Base-by-base conservation (phyloP, 2,329 filamentous ascomycete genomes). In the Claviceps digitariae region DNA sequence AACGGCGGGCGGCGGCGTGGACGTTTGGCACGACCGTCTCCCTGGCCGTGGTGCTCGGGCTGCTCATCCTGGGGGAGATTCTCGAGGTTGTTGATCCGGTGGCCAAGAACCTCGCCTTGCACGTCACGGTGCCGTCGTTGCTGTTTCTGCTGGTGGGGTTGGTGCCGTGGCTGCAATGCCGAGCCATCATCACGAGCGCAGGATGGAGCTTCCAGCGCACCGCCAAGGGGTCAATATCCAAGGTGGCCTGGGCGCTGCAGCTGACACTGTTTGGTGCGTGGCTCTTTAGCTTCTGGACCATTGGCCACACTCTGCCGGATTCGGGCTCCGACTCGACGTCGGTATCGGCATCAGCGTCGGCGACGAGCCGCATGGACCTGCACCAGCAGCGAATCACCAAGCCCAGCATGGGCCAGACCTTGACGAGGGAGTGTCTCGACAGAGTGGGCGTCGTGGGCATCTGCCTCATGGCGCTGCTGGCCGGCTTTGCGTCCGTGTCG, bases 401-500 rank as follows among this genome's bases (percentile, higher is more conserved):
- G 57, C 59, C 54, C 57, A 64, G 60, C 21, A 61, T 70, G 15
- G 64, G 71, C 44, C 66, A 68, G 51, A 62, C 60, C 7, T 60
- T 80, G 49, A 73, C 73, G 17, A 69, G 75, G 45, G 80, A 75
- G 9, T 83, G 79, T 58, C 69, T 84, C 38, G 80, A 83, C 64
- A 70, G 89, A 46, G 82, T 95, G 27, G 89, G 88, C 13, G 84
- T 95, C 43, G 88, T 94, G 57, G 89, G 89, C 3, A 89, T 93
- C 53, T 83, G 85, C 48, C 70, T 93, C 52, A 94, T 95, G 87
- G 89, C 88, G 17, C 76, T 90, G 15, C 73, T 95, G n/a, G 88
- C 88, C 7, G 89, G 89, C 0, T 95, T 94, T 62, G 89, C 89
- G 6, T 87, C 87, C n/a, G 86, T 94, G 36, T 90, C 86, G 25